Percentiles rank a stretch among this genome's conserved stretches.
Conservation (phyloP, 2,329 filamentous ascomycete species). For the Ceratocystis harringtonii region DNA sequence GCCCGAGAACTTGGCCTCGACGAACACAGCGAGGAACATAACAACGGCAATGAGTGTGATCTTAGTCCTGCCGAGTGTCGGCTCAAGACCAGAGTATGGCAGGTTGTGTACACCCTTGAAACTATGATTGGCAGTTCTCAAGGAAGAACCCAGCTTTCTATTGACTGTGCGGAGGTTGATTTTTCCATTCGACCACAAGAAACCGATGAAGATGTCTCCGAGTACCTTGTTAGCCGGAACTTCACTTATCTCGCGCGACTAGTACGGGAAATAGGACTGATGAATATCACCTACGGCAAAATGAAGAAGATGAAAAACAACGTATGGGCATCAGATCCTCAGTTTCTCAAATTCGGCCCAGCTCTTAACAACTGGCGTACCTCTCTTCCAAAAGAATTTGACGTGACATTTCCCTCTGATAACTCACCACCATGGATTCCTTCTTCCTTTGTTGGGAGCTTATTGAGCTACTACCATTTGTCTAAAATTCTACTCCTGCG, state of each 20-base stretch:
- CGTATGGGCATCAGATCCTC: constrained; percentile 65
- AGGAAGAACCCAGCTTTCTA: constrained; percentile 65
- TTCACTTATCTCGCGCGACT: constrained; percentile 69
- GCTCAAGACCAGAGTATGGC: constrained; percentile 78
- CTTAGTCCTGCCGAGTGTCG: constrained; percentile 60
- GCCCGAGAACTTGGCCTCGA: constrained; percentile 80
- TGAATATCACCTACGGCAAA: constrained; percentile 59
- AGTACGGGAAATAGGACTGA: constrained; percentile 61
- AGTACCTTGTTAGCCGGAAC: constrained; percentile 65
- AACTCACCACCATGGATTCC: constrained; percentile 71
- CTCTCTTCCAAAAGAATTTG: constrained; percentile 63
- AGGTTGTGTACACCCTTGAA: constrained; percentile 71
- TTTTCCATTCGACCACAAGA: constrained; percentile 49
- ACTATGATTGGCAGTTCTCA: constrained; percentile 88
- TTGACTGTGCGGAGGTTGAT: constrained; percentile 62
- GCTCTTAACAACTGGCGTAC: constrained; percentile 61
- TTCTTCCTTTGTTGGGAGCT: constrained; percentile 75
- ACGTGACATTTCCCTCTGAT: constrained; percentile 61
- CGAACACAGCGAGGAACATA: constrained; percentile 70
- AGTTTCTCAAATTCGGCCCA: constrained; percentile 65
- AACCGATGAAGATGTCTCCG: constrained; percentile 55
- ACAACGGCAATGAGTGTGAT: constrained; percentile 54
- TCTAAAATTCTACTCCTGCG: constrained; percentile 75
- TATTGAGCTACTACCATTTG: constrained; percentile 80
- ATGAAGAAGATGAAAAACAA: constrained; percentile 55